phyloP scores from a whole-genome alignment of 2,329 filamentous ascomycete species.

The Cercospora berteroae region DNA sequence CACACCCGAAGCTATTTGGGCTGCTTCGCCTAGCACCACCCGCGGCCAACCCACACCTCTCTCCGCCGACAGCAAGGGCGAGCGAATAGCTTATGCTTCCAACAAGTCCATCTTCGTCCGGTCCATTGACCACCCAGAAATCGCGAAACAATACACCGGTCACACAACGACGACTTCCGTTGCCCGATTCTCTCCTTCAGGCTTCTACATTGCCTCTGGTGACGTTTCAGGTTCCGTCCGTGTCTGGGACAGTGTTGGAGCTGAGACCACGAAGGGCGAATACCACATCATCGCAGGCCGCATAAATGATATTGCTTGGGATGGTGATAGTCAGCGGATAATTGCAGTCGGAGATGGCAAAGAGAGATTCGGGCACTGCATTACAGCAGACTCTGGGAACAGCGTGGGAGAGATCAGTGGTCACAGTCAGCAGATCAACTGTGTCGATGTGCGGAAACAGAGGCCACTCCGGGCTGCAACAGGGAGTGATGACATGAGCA shows the following conservation, averaged over 20 bases:
- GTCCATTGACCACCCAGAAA: slow-evolving; percentile 83
- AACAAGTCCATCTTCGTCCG: slow-evolving; percentile 96
- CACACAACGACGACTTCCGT: slow-evolving; percentile 89
- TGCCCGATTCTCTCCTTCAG: slow-evolving; percentile 88
- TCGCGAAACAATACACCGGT: slow-evolving; percentile 85
- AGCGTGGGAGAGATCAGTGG: slow-evolving; percentile 91
- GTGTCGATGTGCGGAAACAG: slow-evolving; percentile 84
- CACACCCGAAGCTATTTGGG: slow-evolving; percentile 67
- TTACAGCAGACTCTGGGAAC: slow-evolving; percentile 94
- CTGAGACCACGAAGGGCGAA: slow-evolving; percentile 87
- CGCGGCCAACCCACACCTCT: slow-evolving; percentile 87
- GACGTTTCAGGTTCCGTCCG: slow-evolving; percentile 80
- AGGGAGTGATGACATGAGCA: slow-evolving; percentile 81
- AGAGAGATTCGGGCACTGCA: slow-evolving; percentile 88
- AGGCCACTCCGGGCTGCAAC: slow-evolving; percentile 89
- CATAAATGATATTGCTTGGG: slow-evolving; percentile 96
- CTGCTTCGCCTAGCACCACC: slow-evolving; percentile 76
- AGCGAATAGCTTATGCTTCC: slow-evolving; percentile 88
- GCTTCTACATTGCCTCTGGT: slow-evolving; percentile 91
- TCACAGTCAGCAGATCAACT: slow-evolving; percentile 87
- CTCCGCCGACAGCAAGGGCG: slow-evolving; percentile 81
- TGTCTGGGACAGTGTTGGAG: slow-evolving; percentile 86
- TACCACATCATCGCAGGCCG: slow-evolving; percentile 91
- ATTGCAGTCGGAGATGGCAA: slow-evolving; percentile 95
- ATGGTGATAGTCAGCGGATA: slow-evolving; percentile 92